Base-by-base conservation (phyloP, 2,329 filamentous ascomycete species). In the Colletotrichum chrysophilum region DNA sequence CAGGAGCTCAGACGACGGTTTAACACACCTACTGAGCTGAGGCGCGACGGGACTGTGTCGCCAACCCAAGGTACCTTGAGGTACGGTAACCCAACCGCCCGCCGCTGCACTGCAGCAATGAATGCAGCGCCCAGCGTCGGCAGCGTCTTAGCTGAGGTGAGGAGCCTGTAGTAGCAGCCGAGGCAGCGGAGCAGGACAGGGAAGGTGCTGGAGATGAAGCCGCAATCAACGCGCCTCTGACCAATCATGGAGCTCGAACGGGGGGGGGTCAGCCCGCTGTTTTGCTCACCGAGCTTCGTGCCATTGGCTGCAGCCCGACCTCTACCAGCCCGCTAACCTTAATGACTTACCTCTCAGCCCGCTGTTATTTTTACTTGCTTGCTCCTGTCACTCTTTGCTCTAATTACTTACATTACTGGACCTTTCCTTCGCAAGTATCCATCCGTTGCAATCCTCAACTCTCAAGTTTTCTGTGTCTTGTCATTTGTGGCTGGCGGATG, bases 91-190 rank as follows among this genome's bases (percentile, higher is more conserved):
- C n/a, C 67, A 64, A 38, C 58, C 56, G 55, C 34, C 43, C 55
- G 52, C 34, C 30, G 28, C 18, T 14, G 5, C n/a, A n/a, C 62
- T 43, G 62, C 34, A 66, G 9, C 36, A 30, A 28, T 55, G 56
- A 21, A 58, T 66, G 72, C 67, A 74, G 67, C 48, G 71, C 67
- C 71, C 71, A 74, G 71, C 71, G 60, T 60, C 71, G 61, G 60
- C 48, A 61, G 24, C 60, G 52, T 32, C 48, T 34, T 43, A 65
- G 64, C 64, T 36, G 64, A 61, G 30, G 34, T 24, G 12, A 14
- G 61, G n/a, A 14, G 12, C 21, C 55, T 58, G 55, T 58, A 58
- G 55, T 14, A 71, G 61, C 48, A 32, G 55, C 36, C 48, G 13
- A n/a, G n/a, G n/a, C 43, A 66, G 32, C 16, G 24, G 34, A 48